phyloP scores from a whole-genome alignment of 768 basidiomycete species.

The Podaxis sp. region DNA sequence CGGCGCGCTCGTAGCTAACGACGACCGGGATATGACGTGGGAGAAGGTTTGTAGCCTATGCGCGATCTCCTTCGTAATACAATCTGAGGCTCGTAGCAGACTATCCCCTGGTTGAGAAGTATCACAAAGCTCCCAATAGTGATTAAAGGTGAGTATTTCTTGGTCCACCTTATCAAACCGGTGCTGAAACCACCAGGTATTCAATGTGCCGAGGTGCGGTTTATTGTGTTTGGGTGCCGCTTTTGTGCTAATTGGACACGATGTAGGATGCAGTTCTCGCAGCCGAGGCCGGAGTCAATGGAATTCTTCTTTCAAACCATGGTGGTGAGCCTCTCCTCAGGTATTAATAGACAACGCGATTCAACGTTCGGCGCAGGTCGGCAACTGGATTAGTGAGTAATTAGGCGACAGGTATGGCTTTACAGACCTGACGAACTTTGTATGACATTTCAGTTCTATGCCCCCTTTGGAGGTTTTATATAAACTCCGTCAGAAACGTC shows the following conservation, averaged over 20 bases:
- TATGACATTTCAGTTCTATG: conserved; percentile 49
- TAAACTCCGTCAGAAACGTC: conserved; percentile 66
- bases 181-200: conserved; percentile 44
- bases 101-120: conserved; percentile 75
- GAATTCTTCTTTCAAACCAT: conserved; percentile 88
- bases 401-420: not conserved
- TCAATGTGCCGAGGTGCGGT: conserved; percentile 63
- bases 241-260: not conserved
- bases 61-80: not conserved
- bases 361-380: conserved; percentile 43
- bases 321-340: conserved; percentile 62
- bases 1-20: conserved; percentile 60
- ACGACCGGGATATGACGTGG: conserved; percentile 79
- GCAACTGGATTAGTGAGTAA: conserved; percentile 76
- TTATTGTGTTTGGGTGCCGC: not conserved
- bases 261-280: conserved; percentile 83
- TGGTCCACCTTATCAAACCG: not conserved
- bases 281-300: conserved; percentile 79
- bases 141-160: conserved; percentile 56
- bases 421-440: conserved; percentile 17
- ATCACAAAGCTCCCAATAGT: conserved; percentile 70
- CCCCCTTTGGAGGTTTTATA: conserved; percentile 80
- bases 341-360: not conserved
- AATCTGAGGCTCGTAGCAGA: conserved; percentile 34
- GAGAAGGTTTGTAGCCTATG: conserved; percentile 42